phyloP scores from a whole-genome alignment of 2,329 filamentous ascomycete genomes.

The Nemania diffusa region DNA sequence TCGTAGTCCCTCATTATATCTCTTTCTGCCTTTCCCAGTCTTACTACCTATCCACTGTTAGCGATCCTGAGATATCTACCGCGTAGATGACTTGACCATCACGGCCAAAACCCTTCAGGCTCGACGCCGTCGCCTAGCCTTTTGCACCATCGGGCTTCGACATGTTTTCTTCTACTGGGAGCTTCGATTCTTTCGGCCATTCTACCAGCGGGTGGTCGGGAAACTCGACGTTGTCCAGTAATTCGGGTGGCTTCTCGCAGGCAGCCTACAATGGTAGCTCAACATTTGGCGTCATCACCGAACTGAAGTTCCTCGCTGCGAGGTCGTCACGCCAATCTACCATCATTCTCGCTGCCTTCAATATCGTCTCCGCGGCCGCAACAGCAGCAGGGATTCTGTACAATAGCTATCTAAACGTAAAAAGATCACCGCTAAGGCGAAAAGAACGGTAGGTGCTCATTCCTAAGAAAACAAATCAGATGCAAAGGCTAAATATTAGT shows the following conservation, averaged over 20 bases:
- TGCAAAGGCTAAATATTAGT: conserved; percentile 35
- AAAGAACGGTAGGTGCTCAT: conserved; percentile 53
- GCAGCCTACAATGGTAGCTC: conserved; percentile 52
- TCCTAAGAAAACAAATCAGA: conserved; percentile 29
- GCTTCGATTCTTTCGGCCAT: conserved; percentile 40
- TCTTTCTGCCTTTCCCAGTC: conserved; percentile 33
- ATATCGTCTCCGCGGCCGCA: conserved; percentile 66
- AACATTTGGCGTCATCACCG: conserved; percentile 59
- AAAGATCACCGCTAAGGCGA: conserved; percentile 52
- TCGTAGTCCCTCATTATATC: conserved; percentile 43
- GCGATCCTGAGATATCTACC: conserved; percentile 47
- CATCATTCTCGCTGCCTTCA: conserved; percentile 70
- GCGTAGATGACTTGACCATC: conserved; percentile 59
- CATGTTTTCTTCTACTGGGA: conserved; percentile 40
- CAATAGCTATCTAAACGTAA: conserved; percentile 62
- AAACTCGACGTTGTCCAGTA: conserved; percentile 43
- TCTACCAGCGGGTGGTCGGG: conserved; percentile 42
- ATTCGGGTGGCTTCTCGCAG: conserved; percentile 44
- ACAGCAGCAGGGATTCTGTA: conserved; percentile 67
- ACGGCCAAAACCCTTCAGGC: conserved; percentile 44
- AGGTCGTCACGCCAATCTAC: conserved; percentile 70
- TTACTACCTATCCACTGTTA: conserved; percentile 43
- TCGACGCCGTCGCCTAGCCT: conserved; percentile 47
- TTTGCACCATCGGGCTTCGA: conserved; percentile 38
- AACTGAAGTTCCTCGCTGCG: conserved; percentile 63